Percentiles rank a stretch among this genome's conserved stretches.
Evolutionary conservation across 2,329 filamentous ascomycete species (phyloP).

Genomic region (Talaromyces verruculosus): DNA sequence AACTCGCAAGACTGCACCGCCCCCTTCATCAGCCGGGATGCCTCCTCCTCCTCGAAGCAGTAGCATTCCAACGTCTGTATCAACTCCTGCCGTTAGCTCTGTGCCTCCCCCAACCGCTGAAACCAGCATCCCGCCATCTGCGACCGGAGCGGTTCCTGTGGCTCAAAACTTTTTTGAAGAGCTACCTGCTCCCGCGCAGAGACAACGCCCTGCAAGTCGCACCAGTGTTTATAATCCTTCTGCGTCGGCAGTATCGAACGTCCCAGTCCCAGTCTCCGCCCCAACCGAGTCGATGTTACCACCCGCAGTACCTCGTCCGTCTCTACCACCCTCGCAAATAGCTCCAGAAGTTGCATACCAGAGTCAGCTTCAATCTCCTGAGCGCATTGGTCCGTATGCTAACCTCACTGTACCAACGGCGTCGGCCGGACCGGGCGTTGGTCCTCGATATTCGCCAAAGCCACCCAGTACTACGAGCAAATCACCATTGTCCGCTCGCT

Average conservation of each 20-base stretch:
- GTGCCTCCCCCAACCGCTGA: constrained; percentile 26
- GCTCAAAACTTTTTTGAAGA: constrained; percentile 72
- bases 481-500: constrained; percentile 41
- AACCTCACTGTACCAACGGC: constrained; percentile 31
- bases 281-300: constrained; percentile 25
- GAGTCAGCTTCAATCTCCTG: constrained; percentile 33
- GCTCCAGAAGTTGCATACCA: constrained; percentile 23
- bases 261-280: constrained; percentile 20
- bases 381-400: constrained; percentile 35
- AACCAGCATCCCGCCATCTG: constrained; percentile 27
- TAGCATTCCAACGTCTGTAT: constrained; percentile 53
- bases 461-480: constrained; percentile 36
- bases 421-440: constrained; percentile 31
- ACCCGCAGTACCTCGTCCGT: constrained; percentile 25
- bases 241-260: constrained; percentile 29
- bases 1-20: constrained; percentile 55
- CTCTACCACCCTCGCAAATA: constrained; percentile 23
- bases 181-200: constrained; percentile 60
- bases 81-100: not conserved
- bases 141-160: constrained; percentile 26
- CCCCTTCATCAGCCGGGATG: constrained; percentile 44
- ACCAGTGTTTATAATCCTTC: constrained; percentile 43
- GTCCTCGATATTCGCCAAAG: constrained; percentile 46
- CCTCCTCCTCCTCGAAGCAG: constrained; percentile 60
- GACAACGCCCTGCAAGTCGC: constrained; percentile 57